A percentile compares a stretch with the other conserved stretches of the same genome.
Conservation (phyloP, 352 stramenopile species). For the Phytopythium ostracodes region DNA sequence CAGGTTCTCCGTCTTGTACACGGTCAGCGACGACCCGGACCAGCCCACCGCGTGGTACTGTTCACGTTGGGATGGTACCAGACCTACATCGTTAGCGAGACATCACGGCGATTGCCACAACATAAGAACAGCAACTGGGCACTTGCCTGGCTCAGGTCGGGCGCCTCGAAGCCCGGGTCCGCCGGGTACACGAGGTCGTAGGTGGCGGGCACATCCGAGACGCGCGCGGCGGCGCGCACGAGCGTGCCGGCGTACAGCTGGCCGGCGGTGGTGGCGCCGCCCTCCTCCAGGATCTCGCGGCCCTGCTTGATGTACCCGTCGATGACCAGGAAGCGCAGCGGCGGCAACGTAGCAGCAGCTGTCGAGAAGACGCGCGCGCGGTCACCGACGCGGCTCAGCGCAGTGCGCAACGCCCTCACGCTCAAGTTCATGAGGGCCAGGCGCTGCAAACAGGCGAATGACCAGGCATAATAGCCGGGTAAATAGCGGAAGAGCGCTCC, state of each 20-base stretch:
- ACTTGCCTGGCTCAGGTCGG: constrained; percentile 44
- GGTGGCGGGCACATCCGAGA: constrained; percentile 26
- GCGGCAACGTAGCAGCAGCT: constrained; percentile 2
- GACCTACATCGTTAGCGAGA: constrained; percentile 6
- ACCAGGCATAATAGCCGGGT: background rate
- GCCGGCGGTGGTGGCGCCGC: constrained; percentile 60
- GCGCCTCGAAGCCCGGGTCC: constrained; percentile 45
- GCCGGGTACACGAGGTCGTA: constrained; percentile 64
- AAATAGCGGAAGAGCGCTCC: too few relatives aligned
- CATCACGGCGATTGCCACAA: too few relatives aligned
- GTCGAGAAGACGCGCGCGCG: constrained; percentile 12
- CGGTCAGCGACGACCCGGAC: constrained; percentile 69
- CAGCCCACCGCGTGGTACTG: constrained; percentile 74
- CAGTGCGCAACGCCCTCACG: background rate
- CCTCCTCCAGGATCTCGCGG: constrained; percentile 49
- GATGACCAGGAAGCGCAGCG: constrained; percentile 59
- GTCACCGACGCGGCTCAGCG: background rate
- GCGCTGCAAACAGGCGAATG: background rate
- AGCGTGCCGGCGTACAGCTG: constrained; percentile 74
- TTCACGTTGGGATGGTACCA: too few relatives aligned
- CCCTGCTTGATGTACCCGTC: constrained; percentile 69
- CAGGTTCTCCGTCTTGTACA: constrained; percentile 51
- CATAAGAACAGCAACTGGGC: background rate
- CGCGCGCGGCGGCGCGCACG: constrained; percentile 37
- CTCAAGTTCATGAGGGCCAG: background rate